Base-by-base conservation (phyloP, 2,329 filamentous ascomycete genomes). In the Pseudopyricularia javanii region DNA sequence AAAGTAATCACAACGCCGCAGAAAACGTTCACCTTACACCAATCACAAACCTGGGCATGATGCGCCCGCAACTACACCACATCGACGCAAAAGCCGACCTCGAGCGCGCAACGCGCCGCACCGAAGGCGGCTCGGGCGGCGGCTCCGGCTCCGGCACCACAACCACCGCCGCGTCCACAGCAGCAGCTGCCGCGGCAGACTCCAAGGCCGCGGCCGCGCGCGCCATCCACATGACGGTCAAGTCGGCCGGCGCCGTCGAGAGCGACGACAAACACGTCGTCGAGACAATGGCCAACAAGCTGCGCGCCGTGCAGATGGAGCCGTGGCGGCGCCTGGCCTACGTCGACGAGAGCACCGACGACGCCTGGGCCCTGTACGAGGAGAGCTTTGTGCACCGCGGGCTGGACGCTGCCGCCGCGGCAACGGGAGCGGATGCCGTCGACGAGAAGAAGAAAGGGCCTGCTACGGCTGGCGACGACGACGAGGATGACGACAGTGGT, bases 61-160 rank as follows among this genome's bases (percentile, higher is more conserved):
- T 98, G 63, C 86, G 91, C 4, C 90, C 93, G 0, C 88, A 96
- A 63, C 86, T 95, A 56, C 89, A 95, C 68, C 90, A 97, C 69
- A 76, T 97, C 59, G 93, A 97, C 68, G 91, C 93, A 3, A 70
- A 82, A 47, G 75, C 84, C 48, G 89, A 96, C 61, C 77, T 88
- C 53, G 81, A 86, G 34, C 79, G 79, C 45, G 43, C 51, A 40
- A 59, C 57, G 49, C 56, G 58, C 55, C 56, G 57, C 14, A 56
- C 57, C 26, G 49, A 35, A 0, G 35, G 47, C 1, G 24, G 47
- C 30, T 28, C 20, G 11, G 33, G 32, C 12, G 68, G 70, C 34
- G 62, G 70, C 64, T 62, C 66, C 53, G 58, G 64, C 20, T 28
- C 43, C 22, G 59, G 64, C 15, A 52, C 50, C 32, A 9, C 28